A percentile compares a stretch with the other conserved stretches of the same genome.
phyloP scores from a whole-genome alignment of 2,329 filamentous ascomycete genomes.

The Beauveria sp. region DNA sequence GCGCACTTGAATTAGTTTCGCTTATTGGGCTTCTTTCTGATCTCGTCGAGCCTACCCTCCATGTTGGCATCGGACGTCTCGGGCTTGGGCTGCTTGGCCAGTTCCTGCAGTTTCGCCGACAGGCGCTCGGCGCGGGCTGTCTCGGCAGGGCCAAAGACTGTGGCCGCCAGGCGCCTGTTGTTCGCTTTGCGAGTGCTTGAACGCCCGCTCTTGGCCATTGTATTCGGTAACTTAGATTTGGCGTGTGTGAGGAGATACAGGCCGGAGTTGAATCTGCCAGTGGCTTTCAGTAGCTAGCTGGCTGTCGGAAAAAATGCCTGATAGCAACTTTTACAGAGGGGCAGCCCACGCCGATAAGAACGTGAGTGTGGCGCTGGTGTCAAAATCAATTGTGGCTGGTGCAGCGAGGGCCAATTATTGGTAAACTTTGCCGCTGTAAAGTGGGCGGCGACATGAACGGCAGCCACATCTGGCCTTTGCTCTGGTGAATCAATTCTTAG shows the following conservation, averaged over 20 bases:
- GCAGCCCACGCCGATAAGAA: constrained; percentile 7
- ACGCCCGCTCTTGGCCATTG: constrained; percentile 82
- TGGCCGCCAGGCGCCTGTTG: constrained; percentile 69
- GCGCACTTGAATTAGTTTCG: background rate
- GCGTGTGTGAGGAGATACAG: background rate
- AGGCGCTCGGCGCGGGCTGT: constrained; percentile 73
- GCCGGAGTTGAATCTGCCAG: background rate
- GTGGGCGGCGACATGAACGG: background rate
- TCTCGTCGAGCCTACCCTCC: constrained; percentile 22
- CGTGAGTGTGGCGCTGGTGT: background rate
- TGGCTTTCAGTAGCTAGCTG: background rate
- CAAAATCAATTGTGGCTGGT: background rate
- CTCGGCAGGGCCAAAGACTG: constrained; percentile 79
- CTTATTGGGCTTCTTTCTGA: constrained; percentile 10
- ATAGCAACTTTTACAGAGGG: constrained; percentile 12
- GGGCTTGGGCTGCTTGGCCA: constrained; percentile 72
- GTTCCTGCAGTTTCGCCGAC: constrained; percentile 74
- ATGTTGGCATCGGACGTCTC: constrained; percentile 42
- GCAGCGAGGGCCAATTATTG: background rate
- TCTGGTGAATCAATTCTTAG: background rate
- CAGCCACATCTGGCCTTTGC: background rate
- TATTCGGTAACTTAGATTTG: constrained; percentile 18
- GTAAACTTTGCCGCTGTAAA: background rate
- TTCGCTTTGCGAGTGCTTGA: constrained; percentile 77
- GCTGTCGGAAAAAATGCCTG: constrained; percentile 1